Evolutionary conservation across 2,329 filamentous ascomycete genomes (phyloP).

Genomic region (Epichloe sp.): DNA sequence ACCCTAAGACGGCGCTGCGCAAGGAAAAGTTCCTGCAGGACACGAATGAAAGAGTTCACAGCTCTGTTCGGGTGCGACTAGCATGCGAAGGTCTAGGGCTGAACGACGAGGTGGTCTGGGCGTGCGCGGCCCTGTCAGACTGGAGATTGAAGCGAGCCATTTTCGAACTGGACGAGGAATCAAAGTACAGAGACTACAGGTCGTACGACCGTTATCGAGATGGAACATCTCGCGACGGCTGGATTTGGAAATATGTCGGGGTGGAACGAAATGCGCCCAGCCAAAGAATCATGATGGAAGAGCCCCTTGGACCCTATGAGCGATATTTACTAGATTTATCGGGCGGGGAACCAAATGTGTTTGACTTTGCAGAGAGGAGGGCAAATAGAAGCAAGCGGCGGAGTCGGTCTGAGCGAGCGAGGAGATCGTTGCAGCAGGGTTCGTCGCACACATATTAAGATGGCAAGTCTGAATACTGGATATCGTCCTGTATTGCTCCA

Average conservation of each 20-base stretch:
- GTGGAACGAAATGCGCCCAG: conserved; percentile 26
- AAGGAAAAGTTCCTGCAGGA: conserved; percentile 29
- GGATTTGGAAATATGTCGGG: conserved; percentile 43
- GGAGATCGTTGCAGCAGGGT: background rate
- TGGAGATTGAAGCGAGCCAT: conserved; percentile 29
- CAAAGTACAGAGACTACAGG: conserved; percentile 8
- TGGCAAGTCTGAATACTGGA: background rate
- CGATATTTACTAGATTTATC: conserved; percentile 32
- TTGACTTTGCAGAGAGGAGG: conserved; percentile 24
- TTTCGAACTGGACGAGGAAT: background rate
- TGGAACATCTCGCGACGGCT: conserved; percentile 19
- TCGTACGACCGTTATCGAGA: conserved; percentile 13
- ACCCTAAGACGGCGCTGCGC: conserved; percentile 25
- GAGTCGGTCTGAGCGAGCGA: background rate
- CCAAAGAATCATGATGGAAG: conserved; percentile 34
- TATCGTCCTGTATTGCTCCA: too few relatives aligned
- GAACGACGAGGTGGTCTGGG: conserved; percentile 35
- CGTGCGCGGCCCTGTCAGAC: conserved; percentile 28
- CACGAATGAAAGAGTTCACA: conserved; percentile 43
- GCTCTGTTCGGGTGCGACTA: conserved; percentile 39
- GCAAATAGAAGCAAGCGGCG: conserved; percentile 8
- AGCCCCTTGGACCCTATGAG: conserved; percentile 40
- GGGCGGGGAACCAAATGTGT: conserved; percentile 30
- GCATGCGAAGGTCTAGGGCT: conserved; percentile 35
- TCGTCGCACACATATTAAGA: conserved; percentile 1